phyloP scores from a whole-genome alignment of 768 basidiomycete genomes.

The Glaciozyma antarctica region DNA sequence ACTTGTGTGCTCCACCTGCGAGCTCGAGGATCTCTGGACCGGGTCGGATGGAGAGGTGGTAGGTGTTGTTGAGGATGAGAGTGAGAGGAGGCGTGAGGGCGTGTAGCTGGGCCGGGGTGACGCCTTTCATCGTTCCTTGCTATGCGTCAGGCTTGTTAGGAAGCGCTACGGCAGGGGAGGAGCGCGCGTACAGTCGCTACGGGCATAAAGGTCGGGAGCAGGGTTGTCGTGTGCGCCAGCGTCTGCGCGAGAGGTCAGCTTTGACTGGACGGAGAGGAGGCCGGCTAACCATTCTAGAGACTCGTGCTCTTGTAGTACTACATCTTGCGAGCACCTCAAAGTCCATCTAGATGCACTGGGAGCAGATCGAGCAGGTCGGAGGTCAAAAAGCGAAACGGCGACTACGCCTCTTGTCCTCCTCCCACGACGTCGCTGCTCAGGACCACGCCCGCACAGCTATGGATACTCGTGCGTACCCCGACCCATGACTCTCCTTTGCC shows the following conservation, averaged over 20 bases:
- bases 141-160: conserved; percentile 53
- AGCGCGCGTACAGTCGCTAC: conserved; percentile 54
- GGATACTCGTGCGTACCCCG: too few species aligned
- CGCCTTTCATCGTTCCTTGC: background rate
- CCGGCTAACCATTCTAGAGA: conserved; percentile 53
- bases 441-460: too few species aligned
- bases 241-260: conserved; percentile 40
- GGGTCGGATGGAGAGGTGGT: conserved; percentile 78
- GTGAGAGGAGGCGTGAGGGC: conserved; percentile 45
- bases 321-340: conserved; percentile 77
- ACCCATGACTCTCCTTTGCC: too few species aligned
- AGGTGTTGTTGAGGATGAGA: conserved; percentile 80
- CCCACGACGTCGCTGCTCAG: too few species aligned
- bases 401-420: too few species aligned
- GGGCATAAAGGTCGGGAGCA: conserved; percentile 86
- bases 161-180: conserved; percentile 55
- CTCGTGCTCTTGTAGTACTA: conserved; percentile 68
- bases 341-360: conserved; percentile 44
- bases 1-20: conserved; percentile 76
- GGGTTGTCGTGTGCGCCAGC: conserved; percentile 52
- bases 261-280: background rate
- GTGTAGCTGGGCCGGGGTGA: conserved; percentile 10
- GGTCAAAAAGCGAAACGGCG: too few species aligned
- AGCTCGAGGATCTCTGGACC: conserved; percentile 62
- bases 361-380: too few species aligned